Evolutionary conservation across 208 protist species (phyloP).

Genomic region (Porcisia deanei): DNA sequence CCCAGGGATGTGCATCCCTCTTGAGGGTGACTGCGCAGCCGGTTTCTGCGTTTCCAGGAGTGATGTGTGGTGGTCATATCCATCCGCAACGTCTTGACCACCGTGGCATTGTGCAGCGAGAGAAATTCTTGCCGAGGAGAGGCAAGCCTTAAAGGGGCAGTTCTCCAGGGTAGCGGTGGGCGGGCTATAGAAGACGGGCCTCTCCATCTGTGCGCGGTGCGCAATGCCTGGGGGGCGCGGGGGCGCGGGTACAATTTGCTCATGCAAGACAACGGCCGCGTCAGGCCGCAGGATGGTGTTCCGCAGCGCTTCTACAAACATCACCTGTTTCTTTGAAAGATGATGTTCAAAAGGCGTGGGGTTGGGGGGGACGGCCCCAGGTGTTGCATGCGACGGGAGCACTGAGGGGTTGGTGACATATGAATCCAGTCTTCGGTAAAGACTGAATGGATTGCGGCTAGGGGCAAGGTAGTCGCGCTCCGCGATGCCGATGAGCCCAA

Average conservation of each 20-base stretch:
- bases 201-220: not conserved
- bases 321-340: slow-evolving; percentile 1
- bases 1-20: not conserved
- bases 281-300: slow-evolving; percentile 24
- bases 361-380: not conserved
- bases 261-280: slow-evolving; percentile 35
- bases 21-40: not conserved
- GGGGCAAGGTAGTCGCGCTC: slow-evolving; percentile 55
- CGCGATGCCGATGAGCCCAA: not conserved
- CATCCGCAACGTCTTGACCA: not conserved
- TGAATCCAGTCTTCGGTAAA: slow-evolving; percentile 26
- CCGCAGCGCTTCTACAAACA: slow-evolving; percentile 15
- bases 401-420: slow-evolving; percentile 5
- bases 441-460: slow-evolving; percentile 66
- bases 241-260: slow-evolving; percentile 28
- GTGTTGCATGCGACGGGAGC: not conserved
- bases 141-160: not conserved
- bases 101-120: not conserved
- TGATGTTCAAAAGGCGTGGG: not conserved
- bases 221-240: not conserved
- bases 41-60: no score
- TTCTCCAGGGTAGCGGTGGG: slow-evolving; percentile 3
- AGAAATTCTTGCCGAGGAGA: not conserved
- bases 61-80: not conserved
- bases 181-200: not conserved